A percentile compares a stretch with the other conserved stretches of the same genome.
Evolutionary conservation across 2,329 filamentous ascomycete genomes (phyloP).

Genomic region (Botrytis byssoidea): DNA sequence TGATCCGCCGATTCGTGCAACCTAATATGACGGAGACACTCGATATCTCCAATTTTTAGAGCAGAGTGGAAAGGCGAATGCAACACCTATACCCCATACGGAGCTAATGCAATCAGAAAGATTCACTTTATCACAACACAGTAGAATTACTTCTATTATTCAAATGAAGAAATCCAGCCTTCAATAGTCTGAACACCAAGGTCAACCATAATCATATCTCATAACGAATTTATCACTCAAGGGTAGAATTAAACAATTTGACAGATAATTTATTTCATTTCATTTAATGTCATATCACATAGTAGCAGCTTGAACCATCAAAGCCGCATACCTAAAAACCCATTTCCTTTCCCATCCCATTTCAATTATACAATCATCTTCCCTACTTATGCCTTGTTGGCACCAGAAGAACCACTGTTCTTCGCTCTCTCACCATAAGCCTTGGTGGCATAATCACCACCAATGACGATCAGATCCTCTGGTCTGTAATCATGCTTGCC

Average conservation of each 20-base stretch:
- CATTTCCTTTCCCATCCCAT: not conserved
- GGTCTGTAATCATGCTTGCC: conserved; percentile 84
- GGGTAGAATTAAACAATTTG: not conserved
- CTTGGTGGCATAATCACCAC: conserved; percentile 93
- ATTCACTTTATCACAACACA: too few relatives aligned
- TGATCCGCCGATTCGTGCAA: not conserved
- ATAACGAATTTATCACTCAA: not conserved
- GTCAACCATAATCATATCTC: not conserved
- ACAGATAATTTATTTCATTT: conserved; percentile 1
- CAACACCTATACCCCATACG: too few relatives aligned
- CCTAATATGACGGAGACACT: not conserved
- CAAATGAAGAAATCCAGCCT: not conserved
- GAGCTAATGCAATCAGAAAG: too few relatives aligned
- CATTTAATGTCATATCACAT: not conserved
- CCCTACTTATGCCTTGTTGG: conserved; percentile 12
- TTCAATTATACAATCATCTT: not conserved
- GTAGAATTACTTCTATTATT: not conserved
- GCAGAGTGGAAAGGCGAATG: not conserved
- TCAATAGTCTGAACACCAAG: not conserved
- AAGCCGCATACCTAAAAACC: not conserved
- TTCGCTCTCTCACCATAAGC: conserved; percentile 41
- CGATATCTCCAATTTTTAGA: not conserved
- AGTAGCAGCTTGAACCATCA: not conserved
- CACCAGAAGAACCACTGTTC: conserved; percentile 17
- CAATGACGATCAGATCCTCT: conserved; percentile 86